These are phyloP conservation scores for Phialophora macrospora DNA, from an alignment of 2,329 filamentous ascomycete genomes.

Conservation along the genomic window DNA sequence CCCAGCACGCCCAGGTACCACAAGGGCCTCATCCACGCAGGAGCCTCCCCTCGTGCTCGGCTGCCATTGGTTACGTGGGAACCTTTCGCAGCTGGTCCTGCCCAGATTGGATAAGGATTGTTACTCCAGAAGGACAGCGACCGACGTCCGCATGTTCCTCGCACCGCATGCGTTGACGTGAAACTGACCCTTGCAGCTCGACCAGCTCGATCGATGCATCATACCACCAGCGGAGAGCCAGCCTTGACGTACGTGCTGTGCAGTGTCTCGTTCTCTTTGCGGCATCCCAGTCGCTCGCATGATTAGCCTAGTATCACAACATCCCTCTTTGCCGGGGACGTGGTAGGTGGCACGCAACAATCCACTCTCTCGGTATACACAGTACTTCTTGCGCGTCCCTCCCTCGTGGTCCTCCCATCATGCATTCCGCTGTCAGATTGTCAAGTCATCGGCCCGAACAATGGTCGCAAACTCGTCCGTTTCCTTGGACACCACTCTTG, in stretches of 20 bases:
- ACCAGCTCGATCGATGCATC: background rate
- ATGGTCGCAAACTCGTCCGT: conserved; percentile 21
- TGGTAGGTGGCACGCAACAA: conserved; percentile 5
- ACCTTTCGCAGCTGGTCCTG: conserved; percentile 8
- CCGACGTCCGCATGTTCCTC: background rate
- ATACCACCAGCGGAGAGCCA: background rate
- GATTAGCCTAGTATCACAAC: background rate
- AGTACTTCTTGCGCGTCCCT: conserved; percentile 12
- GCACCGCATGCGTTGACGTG: conserved; percentile 12
- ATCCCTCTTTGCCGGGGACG: background rate
- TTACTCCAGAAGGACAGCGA: background rate
- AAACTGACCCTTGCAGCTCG: conserved; percentile 17
- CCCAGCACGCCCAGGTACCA: conserved; percentile 8
- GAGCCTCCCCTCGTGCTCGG: background rate
- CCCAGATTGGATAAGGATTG: conserved; percentile 11
- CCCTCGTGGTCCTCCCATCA: conserved; percentile 11
- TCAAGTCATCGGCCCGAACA: conserved; percentile 11
- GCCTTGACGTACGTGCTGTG: background rate
- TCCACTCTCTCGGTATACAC: background rate
- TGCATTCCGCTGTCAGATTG: conserved; percentile 15
- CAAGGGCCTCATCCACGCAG: conserved; percentile 5
- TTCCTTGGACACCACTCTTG: conserved; percentile 33
- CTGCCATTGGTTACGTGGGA: conserved; percentile 10
- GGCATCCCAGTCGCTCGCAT: background rate
- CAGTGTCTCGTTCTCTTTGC: background rate